phyloP scores from a whole-genome alignment of 2,329 filamentous ascomycete species.

The Monosporascus sp. region DNA sequence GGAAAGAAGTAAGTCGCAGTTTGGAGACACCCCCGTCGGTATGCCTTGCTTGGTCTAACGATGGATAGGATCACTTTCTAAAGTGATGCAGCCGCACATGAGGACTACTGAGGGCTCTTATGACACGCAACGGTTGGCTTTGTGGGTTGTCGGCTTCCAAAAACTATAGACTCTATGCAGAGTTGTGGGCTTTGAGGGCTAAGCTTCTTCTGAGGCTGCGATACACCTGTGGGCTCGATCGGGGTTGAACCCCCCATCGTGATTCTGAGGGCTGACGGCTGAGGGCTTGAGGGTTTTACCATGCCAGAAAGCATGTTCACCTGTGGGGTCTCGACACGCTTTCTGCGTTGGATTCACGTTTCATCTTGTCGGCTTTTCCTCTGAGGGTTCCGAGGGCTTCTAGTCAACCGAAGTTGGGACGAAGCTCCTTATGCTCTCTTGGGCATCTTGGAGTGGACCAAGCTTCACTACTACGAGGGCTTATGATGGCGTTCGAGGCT shows the following conservation, averaged over 20 bases:
- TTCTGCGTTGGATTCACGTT: slow-evolving; percentile 5
- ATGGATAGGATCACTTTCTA: slow-evolving; percentile 47
- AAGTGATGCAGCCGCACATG: slow-evolving; percentile 31
- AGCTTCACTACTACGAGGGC: slow-evolving; percentile 26
- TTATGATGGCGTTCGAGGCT: slow-evolving; percentile 29
- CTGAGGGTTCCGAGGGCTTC: slow-evolving; percentile 29
- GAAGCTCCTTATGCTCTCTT: slow-evolving; percentile 23
- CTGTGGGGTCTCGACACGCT: slow-evolving; percentile 10
- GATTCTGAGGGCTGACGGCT: slow-evolving; percentile 22
- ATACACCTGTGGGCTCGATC: slow-evolving; percentile 52
- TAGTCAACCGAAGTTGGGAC: slow-evolving; percentile 24
- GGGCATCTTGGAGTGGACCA: slow-evolving; percentile 26
- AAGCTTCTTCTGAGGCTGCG: slow-evolving; percentile 38
- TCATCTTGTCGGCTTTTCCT: slow-evolving; percentile 25
- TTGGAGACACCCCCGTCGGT: no score
- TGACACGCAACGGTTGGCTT: slow-evolving; percentile 43
- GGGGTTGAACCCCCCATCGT: slow-evolving; percentile 25
- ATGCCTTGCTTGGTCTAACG: no score
- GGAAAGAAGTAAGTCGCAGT: slow-evolving; percentile 55
- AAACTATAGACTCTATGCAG: slow-evolving; percentile 32
- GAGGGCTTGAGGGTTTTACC: slow-evolving; percentile 15
- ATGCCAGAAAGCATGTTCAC: slow-evolving; percentile 11
- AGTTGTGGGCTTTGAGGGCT: slow-evolving; percentile 50
- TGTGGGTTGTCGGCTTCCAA: slow-evolving; percentile 53
- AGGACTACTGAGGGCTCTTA: slow-evolving; percentile 38